These are phyloP conservation scores for Phytophthora pisi DNA, from an alignment of 352 stramenopile genomes.

Conservation along the genomic window DNA sequence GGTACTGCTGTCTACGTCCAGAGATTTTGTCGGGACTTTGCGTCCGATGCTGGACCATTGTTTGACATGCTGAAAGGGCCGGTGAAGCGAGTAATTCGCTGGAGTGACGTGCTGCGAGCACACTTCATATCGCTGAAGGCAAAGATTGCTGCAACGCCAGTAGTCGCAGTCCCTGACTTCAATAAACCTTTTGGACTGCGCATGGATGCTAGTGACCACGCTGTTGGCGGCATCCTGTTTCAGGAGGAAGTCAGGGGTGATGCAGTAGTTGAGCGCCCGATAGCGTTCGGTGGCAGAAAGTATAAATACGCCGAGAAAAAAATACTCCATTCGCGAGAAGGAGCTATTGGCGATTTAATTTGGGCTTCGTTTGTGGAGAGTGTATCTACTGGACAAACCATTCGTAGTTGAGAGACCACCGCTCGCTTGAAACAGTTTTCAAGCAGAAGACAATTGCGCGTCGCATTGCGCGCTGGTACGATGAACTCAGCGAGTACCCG, in stretches of 20 bases:
- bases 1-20: slow-evolving; percentile 17
- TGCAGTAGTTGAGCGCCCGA: slow-evolving; percentile 1
- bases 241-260: slow-evolving; percentile 12
- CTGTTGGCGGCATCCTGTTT: slow-evolving; percentile 14
- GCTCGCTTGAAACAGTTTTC: slow-evolving; percentile 10
- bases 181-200: slow-evolving; percentile 1
- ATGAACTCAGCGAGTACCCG: slow-evolving; percentile 19
- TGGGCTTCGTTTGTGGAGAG: slow-evolving; percentile 12
- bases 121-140: slow-evolving; percentile 8
- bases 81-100: neutral
- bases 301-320: slow-evolving; percentile 15
- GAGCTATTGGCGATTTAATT: slow-evolving; percentile 18
- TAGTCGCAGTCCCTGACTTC: slow-evolving; percentile 11
- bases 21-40: slow-evolving; percentile 16
- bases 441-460: slow-evolving; percentile 18
- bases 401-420: slow-evolving; percentile 19
- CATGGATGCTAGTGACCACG: slow-evolving; percentile 17
- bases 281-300: slow-evolving; percentile 14
- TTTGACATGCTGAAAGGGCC: slow-evolving; percentile 17
- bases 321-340: slow-evolving; percentile 19
- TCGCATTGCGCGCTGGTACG: slow-evolving; percentile 9
- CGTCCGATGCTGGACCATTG: slow-evolving; percentile 9
- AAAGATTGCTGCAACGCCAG: neutral
- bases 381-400: slow-evolving; percentile 9
- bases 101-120: neutral